These are phyloP conservation scores for Pinus tabuliformis DNA, from an alignment of 75 land plant species.

Conservation along the genomic window DNA sequence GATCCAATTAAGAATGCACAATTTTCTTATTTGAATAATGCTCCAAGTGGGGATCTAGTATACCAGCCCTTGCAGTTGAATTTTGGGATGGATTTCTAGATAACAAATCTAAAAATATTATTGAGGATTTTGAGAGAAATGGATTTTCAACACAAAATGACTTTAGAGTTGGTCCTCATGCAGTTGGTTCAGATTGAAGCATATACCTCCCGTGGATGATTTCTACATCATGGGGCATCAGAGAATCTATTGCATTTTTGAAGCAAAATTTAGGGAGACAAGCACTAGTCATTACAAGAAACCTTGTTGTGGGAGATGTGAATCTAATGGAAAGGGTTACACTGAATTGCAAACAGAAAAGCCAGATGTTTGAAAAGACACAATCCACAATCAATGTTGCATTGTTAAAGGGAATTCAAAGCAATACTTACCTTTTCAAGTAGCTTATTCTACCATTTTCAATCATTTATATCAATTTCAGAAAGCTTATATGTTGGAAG, in stretches of 20 bases:
- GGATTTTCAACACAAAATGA: slow-evolving; percentile 15
- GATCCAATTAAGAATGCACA: slow-evolving; percentile 70
- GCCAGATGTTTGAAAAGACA: slow-evolving; percentile 61
- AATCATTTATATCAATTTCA: too few relatives aligned
- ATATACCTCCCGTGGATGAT: slow-evolving; percentile 81
- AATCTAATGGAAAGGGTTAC: slow-evolving; percentile 74
- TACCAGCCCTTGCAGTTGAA: slow-evolving; percentile 71
- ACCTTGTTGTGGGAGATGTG: slow-evolving; percentile 70
- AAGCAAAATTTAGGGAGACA: slow-evolving; percentile 39
- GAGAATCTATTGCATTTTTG: slow-evolving; percentile 71
- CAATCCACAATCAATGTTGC: slow-evolving; percentile 93
- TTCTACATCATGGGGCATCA: slow-evolving; percentile 61
- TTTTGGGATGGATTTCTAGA: slow-evolving; percentile 87
- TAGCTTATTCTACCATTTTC: neutral
- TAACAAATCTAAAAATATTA: slow-evolving; percentile 19
- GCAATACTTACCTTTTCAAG: slow-evolving; percentile 96
- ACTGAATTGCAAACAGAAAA: slow-evolving; percentile 50
- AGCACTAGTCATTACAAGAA: slow-evolving; percentile 74
- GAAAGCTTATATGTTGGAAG: too few relatives aligned
- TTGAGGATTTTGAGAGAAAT: slow-evolving; percentile 11
- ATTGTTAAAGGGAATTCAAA: slow-evolving; percentile 81
- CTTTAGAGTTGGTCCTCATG: slow-evolving; percentile 37
- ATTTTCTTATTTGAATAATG: slow-evolving; percentile 65
- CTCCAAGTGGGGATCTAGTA: slow-evolving; percentile 78
- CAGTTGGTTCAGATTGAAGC: slow-evolving; percentile 82